These are phyloP conservation scores for Dioscorea zingiberensis DNA, from an alignment of 106 monocot genomes.

Conservation along the genomic window DNA sequence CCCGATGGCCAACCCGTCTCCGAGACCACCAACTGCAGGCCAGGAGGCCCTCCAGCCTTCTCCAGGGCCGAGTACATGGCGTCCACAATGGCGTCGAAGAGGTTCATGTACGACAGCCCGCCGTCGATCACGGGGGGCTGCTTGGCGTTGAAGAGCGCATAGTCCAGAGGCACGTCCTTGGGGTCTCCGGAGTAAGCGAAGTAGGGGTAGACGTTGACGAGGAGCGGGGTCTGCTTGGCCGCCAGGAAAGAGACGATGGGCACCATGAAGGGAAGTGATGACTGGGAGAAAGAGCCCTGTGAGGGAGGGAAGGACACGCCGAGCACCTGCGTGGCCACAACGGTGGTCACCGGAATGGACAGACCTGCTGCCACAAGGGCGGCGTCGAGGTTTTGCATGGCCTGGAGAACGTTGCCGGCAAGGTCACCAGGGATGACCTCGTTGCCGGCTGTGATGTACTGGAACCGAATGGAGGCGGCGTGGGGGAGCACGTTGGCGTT, in stretches of 20 bases:
- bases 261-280: slow-evolving; percentile 5
- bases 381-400: slow-evolving; percentile 32
- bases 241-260: slow-evolving; percentile 18
- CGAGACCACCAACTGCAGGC: slow-evolving; percentile 20
- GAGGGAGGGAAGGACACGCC: slow-evolving; percentile 10
- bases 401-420: slow-evolving; percentile 21
- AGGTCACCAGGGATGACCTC: slow-evolving; percentile 35
- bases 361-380: slow-evolving; percentile 16
- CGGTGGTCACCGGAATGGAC: slow-evolving; percentile 21
- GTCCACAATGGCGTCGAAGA: slow-evolving; percentile 38
- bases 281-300: neutral
- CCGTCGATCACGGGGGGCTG: slow-evolving; percentile 2
- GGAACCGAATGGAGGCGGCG: slow-evolving; percentile 8
- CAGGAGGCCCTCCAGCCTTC: slow-evolving; percentile 10
- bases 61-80: slow-evolving; percentile 24
- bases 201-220: slow-evolving; percentile 45
- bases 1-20: slow-evolving; percentile 48
- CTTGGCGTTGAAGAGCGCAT: slow-evolving; percentile 19
- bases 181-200: slow-evolving; percentile 30
- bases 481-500: slow-evolving; percentile 5
- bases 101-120: slow-evolving; percentile 14
- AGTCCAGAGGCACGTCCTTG: slow-evolving; percentile 10
- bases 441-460: slow-evolving; percentile 42
- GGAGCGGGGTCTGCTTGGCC: slow-evolving; percentile 7
- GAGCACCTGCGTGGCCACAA: neutral